A percentile compares a stretch with the other conserved stretches of the same genome.
Evolutionary conservation across 2,329 filamentous ascomycete species (phyloP).

Genomic region (Colletotrichum plurivorum): DNA sequence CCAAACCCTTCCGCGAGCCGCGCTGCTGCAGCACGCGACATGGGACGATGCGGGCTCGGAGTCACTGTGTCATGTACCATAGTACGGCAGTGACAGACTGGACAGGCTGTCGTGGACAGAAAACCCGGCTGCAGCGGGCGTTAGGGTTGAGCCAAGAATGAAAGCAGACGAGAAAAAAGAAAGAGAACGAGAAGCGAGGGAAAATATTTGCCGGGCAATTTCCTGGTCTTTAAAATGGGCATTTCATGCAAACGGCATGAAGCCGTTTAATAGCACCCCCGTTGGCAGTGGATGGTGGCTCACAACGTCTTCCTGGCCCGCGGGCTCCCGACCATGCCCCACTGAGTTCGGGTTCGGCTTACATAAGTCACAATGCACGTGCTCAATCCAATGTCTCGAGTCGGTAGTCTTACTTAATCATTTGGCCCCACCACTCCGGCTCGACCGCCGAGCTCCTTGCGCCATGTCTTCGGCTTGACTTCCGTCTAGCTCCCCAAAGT

Average conservation of each 20-base stretch:
- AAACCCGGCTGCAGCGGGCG: neutral
- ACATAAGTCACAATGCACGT: neutral
- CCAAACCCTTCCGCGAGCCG: neutral
- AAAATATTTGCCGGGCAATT: slow-evolving; percentile 14
- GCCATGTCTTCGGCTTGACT: neutral
- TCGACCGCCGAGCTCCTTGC: slow-evolving; percentile 8
- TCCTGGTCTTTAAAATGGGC: slow-evolving; percentile 17
- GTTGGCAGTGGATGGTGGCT: slow-evolving; percentile 22
- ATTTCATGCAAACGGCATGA: slow-evolving; percentile 37
- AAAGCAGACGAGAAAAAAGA: neutral
- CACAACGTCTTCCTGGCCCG: slow-evolving; percentile 31
- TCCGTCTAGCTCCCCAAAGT: neutral
- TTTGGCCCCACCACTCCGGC: neutral
- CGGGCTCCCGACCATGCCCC: too few species aligned
- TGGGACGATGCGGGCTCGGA: slow-evolving; percentile 30
- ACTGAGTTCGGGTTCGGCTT: neutral
- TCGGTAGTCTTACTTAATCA: neutral
- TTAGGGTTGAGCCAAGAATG: neutral
- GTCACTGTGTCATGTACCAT: too few species aligned
- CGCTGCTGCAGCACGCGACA: slow-evolving; percentile 31
- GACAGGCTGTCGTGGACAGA: neutral
- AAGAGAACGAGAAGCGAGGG: neutral
- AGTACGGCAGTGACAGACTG: slow-evolving; percentile 21
- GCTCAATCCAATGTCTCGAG: neutral
- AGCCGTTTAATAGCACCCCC: slow-evolving; percentile 23